A percentile compares a stretch with the other conserved stretches of the same genome.
Evolutionary conservation across 208 protist species (phyloP).

Genomic region (Blastocrithidia nonstop): DNA sequence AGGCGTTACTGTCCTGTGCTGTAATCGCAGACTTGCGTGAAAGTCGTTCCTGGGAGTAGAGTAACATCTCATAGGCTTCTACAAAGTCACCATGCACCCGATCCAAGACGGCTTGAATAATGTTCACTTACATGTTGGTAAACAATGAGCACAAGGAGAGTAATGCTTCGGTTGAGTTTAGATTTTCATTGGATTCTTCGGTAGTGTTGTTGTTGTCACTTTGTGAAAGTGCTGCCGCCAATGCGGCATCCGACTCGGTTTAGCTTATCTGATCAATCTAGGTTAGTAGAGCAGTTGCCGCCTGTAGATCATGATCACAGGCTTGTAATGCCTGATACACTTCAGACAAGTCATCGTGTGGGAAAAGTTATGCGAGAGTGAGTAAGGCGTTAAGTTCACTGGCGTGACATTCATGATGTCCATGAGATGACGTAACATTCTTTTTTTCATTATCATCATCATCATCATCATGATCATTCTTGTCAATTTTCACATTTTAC

Average conservation of each 20-base stretch:
- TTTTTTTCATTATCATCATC: no score
- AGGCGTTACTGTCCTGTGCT: no score
- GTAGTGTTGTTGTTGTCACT: conserved; percentile 6
- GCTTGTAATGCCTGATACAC: conserved; percentile 43
- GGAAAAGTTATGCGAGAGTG: conserved; percentile 50
- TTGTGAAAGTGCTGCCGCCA: no score
- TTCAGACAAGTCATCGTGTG: conserved; percentile 17
- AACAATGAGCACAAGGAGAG: conserved; percentile 63
- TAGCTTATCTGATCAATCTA: no score
- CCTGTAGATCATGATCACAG: conserved; percentile 14
- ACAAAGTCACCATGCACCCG: conserved; percentile 20
- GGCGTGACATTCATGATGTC: no score
- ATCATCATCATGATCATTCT: no score
- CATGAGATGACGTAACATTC: no score
- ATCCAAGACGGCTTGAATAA: conserved; percentile 35
- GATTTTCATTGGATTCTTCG: conserved; percentile 5
- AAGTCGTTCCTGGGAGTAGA: no score
- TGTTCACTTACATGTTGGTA: conserved; percentile 19
- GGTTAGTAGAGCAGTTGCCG: conserved; percentile 17
- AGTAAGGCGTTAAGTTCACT: no score
- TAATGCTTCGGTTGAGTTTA: conserved; percentile 18
- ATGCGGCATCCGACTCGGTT: no score
- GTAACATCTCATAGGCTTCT: conserved; percentile 24
- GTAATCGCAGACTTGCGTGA: no score
- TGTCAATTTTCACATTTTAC: no score